Conservation (phyloP, 2,329 filamentous ascomycete species). For the Thermoascus crustaceus region DNA sequence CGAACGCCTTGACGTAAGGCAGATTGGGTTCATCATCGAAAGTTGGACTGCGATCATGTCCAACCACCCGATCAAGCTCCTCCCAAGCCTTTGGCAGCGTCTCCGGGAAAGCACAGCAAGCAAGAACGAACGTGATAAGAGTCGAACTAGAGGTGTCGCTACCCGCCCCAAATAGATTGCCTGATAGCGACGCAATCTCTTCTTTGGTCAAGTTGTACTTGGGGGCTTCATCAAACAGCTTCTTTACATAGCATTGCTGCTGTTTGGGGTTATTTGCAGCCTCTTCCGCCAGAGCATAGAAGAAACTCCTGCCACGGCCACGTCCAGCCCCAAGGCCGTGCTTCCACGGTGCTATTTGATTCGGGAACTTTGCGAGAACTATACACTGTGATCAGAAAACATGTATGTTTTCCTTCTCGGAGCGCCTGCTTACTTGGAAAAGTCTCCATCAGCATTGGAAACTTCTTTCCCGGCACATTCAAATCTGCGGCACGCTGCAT, state of each 20-base stretch:
- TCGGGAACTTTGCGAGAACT: slow-evolving; percentile 42
- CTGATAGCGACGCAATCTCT: slow-evolving; percentile 41
- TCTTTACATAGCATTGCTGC: slow-evolving; percentile 38
- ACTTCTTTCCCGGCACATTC: slow-evolving; percentile 47
- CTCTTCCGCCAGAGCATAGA: slow-evolving; percentile 46
- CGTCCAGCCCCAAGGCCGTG: slow-evolving; percentile 37
- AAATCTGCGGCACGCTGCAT: slow-evolving; percentile 53
- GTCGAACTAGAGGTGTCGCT: slow-evolving; percentile 23
- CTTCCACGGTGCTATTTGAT: slow-evolving; percentile 45
- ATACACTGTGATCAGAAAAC: not conserved
- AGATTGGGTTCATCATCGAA: slow-evolving; percentile 23
- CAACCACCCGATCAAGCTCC: slow-evolving; percentile 28
- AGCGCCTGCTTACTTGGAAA: slow-evolving; percentile 33
- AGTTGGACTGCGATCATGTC: slow-evolving; percentile 21
- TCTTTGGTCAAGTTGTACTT: slow-evolving; percentile 40
- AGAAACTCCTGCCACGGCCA: slow-evolving; percentile 43
- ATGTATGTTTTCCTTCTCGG: not conserved
- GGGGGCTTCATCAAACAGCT: slow-evolving; percentile 40
- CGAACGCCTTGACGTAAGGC: slow-evolving; percentile 21
- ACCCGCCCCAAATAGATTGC: slow-evolving; percentile 31
- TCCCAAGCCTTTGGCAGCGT: slow-evolving; percentile 19
- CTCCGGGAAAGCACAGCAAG: slow-evolving; percentile 20
- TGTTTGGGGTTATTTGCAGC: slow-evolving; percentile 34
- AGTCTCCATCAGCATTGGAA: slow-evolving; percentile 51
- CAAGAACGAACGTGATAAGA: slow-evolving; percentile 21